These are phyloP conservation scores for Xylaria sp. DNA, from an alignment of 2,329 filamentous ascomycete species.

Conservation along the genomic window DNA sequence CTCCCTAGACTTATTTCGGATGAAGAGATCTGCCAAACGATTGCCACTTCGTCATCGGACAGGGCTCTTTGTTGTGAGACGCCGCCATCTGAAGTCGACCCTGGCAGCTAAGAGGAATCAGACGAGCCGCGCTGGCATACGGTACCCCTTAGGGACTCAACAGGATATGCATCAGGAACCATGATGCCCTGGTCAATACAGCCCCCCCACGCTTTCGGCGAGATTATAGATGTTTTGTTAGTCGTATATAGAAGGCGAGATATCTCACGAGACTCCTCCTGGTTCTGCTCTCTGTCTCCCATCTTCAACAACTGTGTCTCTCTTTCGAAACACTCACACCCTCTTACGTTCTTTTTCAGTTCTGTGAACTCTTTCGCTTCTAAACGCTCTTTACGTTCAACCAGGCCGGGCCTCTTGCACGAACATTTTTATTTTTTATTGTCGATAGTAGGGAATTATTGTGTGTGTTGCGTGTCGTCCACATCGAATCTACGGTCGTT, in stretches of 20 bases:
- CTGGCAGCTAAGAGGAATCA: slow-evolving; percentile 25
- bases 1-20: slow-evolving; percentile 30
- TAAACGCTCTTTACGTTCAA: slow-evolving; percentile 37
- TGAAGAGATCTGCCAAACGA: slow-evolving; percentile 37
- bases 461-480: slow-evolving; percentile 1
- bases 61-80: slow-evolving; percentile 33
- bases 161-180: slow-evolving; percentile 24
- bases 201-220: slow-evolving; percentile 1
- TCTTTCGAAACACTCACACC: slow-evolving; percentile 29
- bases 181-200: slow-evolving; percentile 1
- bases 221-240: background rate
- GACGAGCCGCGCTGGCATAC: slow-evolving; percentile 18
- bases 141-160: slow-evolving; percentile 15
- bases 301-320: slow-evolving; percentile 39
- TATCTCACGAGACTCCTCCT: slow-evolving; percentile 6
- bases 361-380: slow-evolving; percentile 41
- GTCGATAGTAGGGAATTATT: slow-evolving; percentile 21
- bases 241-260: slow-evolving; percentile 35
- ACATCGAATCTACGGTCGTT: slow-evolving; percentile 16
- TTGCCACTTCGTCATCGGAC: slow-evolving; percentile 17
- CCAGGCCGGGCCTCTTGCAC: slow-evolving; percentile 39
- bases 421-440: slow-evolving; percentile 28
- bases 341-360: slow-evolving; percentile 41
- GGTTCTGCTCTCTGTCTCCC: slow-evolving; percentile 20
- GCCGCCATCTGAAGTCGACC: slow-evolving; percentile 33